phyloP scores from a whole-genome alignment of 192 early-diverging fungal genomes.

The Neocallimastix lanati region DNA sequence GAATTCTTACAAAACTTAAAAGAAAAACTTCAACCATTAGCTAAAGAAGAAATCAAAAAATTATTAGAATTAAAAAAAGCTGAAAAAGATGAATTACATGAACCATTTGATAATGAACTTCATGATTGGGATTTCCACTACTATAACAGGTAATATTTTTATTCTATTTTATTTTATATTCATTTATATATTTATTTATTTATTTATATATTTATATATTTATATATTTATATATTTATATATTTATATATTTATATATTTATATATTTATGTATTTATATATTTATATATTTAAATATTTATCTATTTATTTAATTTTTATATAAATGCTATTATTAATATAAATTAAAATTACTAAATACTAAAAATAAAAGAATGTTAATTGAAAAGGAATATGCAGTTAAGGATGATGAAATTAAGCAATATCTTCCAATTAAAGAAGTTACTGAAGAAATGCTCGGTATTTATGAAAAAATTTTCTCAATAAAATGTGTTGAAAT shows the following conservation, averaged over 20 bases:
- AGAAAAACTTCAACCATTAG: constrained; percentile 29
- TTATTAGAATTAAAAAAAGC: constrained; percentile 45
- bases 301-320: too few species aligned
- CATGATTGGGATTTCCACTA: constrained; percentile 53
- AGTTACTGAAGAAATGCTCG: constrained; percentile 46
- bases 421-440: constrained; percentile 53
- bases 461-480: constrained; percentile 58
- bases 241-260: too few species aligned
- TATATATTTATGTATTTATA: too few species aligned
- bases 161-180: too few species aligned
- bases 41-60: constrained; percentile 31
- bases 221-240: too few species aligned
- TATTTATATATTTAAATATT: too few species aligned
- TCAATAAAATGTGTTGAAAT: constrained; percentile 48
- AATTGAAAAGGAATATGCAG: constrained; percentile 50
- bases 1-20: constrained; percentile 47
- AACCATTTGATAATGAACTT: constrained; percentile 35
- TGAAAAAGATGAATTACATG: constrained; percentile 18
- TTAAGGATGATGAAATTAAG: constrained; percentile 61
- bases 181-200: too few species aligned
- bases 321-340: too few species aligned
- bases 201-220: too few species aligned
- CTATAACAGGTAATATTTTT: too few species aligned
- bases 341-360: too few species aligned
- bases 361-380: too few species aligned